Base-by-base conservation (phyloP, 2,329 filamentous ascomycete genomes). In the Acrocalymma vagum region DNA sequence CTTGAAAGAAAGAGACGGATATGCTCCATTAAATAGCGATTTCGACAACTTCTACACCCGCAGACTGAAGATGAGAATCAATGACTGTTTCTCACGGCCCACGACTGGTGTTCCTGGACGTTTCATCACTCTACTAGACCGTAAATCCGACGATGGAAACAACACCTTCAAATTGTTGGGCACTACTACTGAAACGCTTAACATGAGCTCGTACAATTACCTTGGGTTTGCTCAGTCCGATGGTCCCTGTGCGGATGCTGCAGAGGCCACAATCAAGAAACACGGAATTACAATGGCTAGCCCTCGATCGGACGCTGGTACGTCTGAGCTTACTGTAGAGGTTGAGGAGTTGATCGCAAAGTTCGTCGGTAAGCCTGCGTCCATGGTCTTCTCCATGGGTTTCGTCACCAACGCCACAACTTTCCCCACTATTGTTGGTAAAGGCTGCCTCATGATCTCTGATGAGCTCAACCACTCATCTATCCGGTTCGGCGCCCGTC, bases 181-280 rank as follows among this genome's bases (percentile, higher is more conserved):
- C 42, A 95, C 90, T 31, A 87, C 84, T 44, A 97, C 93, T 1
- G 90, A 99, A 72, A 97, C 94, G 0, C 78, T 99, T 60, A 99
- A 99, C 74, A 88, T 99, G 87, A 96, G 93, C 76, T 99, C 94
- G 1, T 99, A 99, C 81, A 99, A 99, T 73, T 99, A 99, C 68
- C 88, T 99, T 16, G 94, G 94, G 28, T 99, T 99, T 62, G 94
- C 94, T 35, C 94, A 99, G 71, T 96, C 94, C 0, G 92, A 97
- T 55, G 94, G 94, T 9, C 93, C 94, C 26, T 99, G 94, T 65
- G 94, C 94, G 30, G 93, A 97, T 69, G 87, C 89, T 10, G 90
- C 93, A 4, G 94, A 99, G 74, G 87, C 92, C 30, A 83, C 82
- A 30, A 84, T 96, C 52, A 85, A 83, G 71, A 92, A 87, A 64